Evolutionary conservation across 2,329 filamentous ascomycete species (phyloP).

Genomic region (Aplosporella prunicola): DNA sequence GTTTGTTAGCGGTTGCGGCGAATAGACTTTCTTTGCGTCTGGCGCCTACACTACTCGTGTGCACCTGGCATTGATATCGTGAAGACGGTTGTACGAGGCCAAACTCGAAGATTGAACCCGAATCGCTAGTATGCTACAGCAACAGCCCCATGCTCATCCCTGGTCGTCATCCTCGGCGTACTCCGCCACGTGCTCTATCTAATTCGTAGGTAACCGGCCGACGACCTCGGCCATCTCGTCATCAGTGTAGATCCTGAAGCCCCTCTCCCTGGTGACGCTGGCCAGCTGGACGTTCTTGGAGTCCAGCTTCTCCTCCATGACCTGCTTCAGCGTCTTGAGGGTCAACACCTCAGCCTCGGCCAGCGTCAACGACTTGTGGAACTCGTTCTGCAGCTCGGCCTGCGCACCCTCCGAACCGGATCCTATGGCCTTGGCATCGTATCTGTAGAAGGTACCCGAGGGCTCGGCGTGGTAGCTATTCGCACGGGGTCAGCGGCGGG

Average conservation of each 20-base stretch:
- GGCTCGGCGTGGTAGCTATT: constrained; percentile 87
- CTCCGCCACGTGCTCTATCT: neutral
- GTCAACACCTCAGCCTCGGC: constrained; percentile 89
- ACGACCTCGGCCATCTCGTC: constrained; percentile 95
- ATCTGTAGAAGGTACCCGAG: constrained; percentile 96
- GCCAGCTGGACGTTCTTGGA: constrained; percentile 97
- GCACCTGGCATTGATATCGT: neutral
- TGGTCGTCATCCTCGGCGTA: neutral
- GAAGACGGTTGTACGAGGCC: neutral
- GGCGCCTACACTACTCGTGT: neutral
- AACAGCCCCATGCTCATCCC: neutral
- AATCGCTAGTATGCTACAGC: constrained; percentile 13
- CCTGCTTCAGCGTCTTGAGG: constrained; percentile 96
- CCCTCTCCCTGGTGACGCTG: constrained; percentile 94
- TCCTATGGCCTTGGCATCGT: constrained; percentile 97
- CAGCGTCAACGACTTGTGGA: constrained; percentile 94
- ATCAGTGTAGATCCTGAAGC: constrained; percentile 97
- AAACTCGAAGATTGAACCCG: too few relatives aligned
- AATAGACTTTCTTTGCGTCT: constrained; percentile 8
- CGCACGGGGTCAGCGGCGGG: constrained; percentile 2
- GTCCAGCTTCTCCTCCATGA: constrained; percentile 99
- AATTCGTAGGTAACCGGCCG: constrained; percentile 56
- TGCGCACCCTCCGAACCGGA: constrained; percentile 96
- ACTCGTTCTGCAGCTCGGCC: constrained; percentile 96
- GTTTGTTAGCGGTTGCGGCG: constrained; percentile 1